Evolutionary conservation across 148 eudicot species (phyloP), one percentile per base, ranked within the genome.

Genomic region (Silene uniflora): DNA sequence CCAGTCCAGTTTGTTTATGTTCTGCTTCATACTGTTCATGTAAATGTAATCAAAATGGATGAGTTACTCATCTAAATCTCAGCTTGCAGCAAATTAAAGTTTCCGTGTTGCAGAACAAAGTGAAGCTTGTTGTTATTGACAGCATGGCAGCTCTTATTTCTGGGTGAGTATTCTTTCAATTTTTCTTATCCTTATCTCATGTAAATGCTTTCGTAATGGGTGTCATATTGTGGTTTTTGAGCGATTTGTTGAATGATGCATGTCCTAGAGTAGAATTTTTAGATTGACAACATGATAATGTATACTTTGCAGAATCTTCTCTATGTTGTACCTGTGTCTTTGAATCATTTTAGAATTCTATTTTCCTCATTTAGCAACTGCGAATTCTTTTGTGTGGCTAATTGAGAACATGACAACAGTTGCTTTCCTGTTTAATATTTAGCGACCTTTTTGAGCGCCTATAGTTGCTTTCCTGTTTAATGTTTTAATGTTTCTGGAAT

Each of bases 41-140:
- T 70, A 47, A 22, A 49, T 2, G 13, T 6, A 27, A 71, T 71
- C 23, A 24, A 70, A 23, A 70, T 70, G 18, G 62, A 13, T 75
- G 32, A 71, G 59, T 12, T 54, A 9, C 66, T 16, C 59, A 35
- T 65, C 46, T 71, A 17, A 60, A 54, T 64, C 69, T 72, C 89
- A 93, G 98, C 87, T 89, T 93, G 90, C 93, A 91, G 74, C 90
- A 91, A 75, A 83, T 93, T 56, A 91, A 91, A 84, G 87, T 89
- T 76, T 87, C 87, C 35, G 73, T 93, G 70, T 83, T 91, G 67
- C 88, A 89, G 81, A 81, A 83, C 67, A 79, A 89, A 76, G 93
- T 91, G 84, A 93, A 89, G 85, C 77, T 91, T 88, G 87, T 93
- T 58, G 76, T 93, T 77, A 87, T 93, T 76, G 96, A 93, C 75